Conservation (phyloP, 176 grass and related monocot genomes). For the Aegilops longissima region DNA sequence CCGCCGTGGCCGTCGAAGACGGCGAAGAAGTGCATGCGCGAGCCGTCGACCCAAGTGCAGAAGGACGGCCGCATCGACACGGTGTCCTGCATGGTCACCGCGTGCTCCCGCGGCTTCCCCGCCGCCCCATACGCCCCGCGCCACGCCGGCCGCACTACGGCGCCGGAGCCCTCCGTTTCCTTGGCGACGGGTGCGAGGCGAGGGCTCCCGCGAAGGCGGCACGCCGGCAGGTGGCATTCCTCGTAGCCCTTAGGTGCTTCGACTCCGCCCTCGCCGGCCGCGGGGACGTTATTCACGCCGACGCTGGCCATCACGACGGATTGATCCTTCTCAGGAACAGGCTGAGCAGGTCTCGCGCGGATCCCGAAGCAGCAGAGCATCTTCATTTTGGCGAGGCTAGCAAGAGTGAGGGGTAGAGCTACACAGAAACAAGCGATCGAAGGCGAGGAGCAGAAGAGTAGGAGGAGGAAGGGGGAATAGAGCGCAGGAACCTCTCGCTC, state of each 20-base stretch:
- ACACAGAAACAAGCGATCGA: no score
- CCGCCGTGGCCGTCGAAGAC: constrained; percentile 89
- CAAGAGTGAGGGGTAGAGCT: no score
- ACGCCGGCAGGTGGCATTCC: no score
- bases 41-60: constrained; percentile 40
- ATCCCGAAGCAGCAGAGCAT: not conserved
- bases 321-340: not conserved
- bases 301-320: constrained; percentile 34
- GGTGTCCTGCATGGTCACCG: constrained; percentile 58
- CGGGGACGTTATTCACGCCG: not conserved
- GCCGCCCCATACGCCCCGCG: constrained; percentile 54
- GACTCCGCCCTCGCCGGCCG: not conserved
- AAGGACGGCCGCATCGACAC: constrained; percentile 51
- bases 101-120: constrained; percentile 36
- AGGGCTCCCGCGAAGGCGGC: no score
- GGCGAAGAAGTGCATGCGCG: constrained; percentile 71
- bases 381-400: not conserved
- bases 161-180: no score
- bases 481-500: no score
- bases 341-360: not conserved
- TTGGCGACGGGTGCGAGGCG: no score
- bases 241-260: not conserved
- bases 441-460: no score
- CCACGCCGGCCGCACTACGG: not conserved
- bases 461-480: no score